A percentile compares a stretch with the other conserved stretches of the same genome.
Evolutionary conservation across 208 protist species (phyloP).

Genomic region (Acanthamoeba quina): DNA sequence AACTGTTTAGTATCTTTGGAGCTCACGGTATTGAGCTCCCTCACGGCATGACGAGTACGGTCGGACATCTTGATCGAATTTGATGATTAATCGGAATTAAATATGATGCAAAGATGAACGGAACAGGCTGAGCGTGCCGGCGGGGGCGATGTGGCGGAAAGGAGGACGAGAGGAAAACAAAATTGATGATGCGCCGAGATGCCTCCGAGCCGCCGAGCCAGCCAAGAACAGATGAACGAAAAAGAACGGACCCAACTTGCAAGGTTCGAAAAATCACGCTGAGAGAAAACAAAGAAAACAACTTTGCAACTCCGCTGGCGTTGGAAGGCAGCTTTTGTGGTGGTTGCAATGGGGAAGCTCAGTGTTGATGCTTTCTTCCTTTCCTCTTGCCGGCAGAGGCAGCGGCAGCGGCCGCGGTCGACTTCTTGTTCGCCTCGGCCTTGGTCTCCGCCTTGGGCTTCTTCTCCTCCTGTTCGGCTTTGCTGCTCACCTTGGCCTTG

Average conservation of each 20-base stretch:
- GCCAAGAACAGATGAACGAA: neutral
- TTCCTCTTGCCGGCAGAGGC: neutral
- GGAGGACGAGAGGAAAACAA: neutral
- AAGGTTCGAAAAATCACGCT: neutral
- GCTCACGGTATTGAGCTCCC: constrained; percentile 5
- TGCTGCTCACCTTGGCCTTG: neutral
- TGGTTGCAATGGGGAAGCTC: neutral
- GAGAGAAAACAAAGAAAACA: constrained; percentile 30
- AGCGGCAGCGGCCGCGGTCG: too few relatives aligned
- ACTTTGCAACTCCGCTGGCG: too few relatives aligned
- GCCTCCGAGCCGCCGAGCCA: neutral
- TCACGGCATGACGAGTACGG: constrained; percentile 6
- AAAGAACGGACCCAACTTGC: neutral
- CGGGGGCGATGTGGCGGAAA: neutral
- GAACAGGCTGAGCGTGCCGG: neutral
- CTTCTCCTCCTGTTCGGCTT: neutral
- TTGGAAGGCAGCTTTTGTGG: too few relatives aligned
- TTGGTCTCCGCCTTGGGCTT: neutral
- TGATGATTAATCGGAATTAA: neutral
- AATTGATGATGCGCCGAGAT: neutral
- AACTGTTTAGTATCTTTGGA: constrained; percentile 8
- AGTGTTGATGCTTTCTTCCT: constrained; percentile 13
- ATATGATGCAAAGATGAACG: neutral
- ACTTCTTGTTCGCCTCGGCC: neutral
- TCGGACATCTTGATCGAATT: constrained; percentile 12